Base-by-base conservation (phyloP, 495 filamentous ascomycete genomes). In the Amphirosellinia nigrospora region DNA sequence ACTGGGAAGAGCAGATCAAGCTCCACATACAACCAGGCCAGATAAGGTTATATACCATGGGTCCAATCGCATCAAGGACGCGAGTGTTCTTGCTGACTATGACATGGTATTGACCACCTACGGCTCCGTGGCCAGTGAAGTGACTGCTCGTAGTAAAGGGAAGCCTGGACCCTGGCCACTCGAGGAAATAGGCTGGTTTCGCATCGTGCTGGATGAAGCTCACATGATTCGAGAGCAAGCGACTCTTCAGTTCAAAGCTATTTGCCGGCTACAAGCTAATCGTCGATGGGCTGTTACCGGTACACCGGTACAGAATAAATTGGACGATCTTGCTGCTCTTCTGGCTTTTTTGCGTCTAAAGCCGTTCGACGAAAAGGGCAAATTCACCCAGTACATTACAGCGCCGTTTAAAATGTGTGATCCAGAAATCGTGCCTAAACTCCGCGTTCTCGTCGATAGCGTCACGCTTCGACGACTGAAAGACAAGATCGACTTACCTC, bases 231-330 rank as follows among this genome's bases (percentile, higher is more conserved):
- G 96, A 11, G 93, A 96, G 73, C 91, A 93, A 71, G 85, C 83
- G 21, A 95, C 94, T 0, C 82, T 89, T 64, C 90, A 93, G 62
- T 94, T 93, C 13, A 92, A 93, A 75, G 90, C 92, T 1, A 90
- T 95, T n/a, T 92, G 93, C 72, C 85, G 88, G n/a, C 83, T 99
- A 13, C 85, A 91, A 61, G 92, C 93, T 6, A 86, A 92, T 73
- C 89, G 96, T 30, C 89, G 94, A 21, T 99, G 96, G 96, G 94
- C 96, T 1, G 94, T 99, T 10, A 98, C 96, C 3, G 94, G 95
- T 53, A 97, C 93, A 0, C 93, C 94, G 0, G 91, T 96, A 19
- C 93, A 97, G 76, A 98, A 99, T 76, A 90, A 93, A 28, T 85
- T 99, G 7, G 94, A 97, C 63, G 96, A 99, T 77, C 85, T 99